Base-by-base conservation (phyloP, 257 asterid genomes). In the Solanum lycopersicoides region DNA sequence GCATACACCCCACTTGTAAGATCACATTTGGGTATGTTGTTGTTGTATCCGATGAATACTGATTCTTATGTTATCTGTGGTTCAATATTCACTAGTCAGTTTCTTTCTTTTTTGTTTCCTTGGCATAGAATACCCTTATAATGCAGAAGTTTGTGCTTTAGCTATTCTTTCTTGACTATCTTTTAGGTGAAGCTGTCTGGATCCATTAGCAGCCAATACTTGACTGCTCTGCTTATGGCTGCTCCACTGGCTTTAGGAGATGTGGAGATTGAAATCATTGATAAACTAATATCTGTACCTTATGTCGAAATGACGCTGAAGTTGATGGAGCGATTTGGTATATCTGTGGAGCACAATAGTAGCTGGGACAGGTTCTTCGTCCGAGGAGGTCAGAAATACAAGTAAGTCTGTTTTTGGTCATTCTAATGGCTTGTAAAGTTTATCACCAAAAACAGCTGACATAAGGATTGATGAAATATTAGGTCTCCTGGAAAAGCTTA, bases 401-500 rank as follows among this genome's bases (percentile, higher is more conserved):
- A 94, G 99, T 95, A 91, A 90, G 98, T 86, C 86, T 84, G 28
- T 47, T 59, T 53, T 86, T 88, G 13, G 37, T 44, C 53, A 47
- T 30, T 71, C 21, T 16, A 21, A 44, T 37, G 23, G 21, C 82
- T 85, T 44, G 44, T 28, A 23, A 80, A 47, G 68, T 47, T 76
- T 47, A 80, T 28, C 23, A 28, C 84, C 83, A 47, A 28, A 47
- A 16, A 47, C 84, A 45, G 6, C 4, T 47, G 44, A 30, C 0
- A 28, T 30, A 6, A 28, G 13, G 21, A 34, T 30, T 50, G 53
- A 45, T 50, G 83, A 30, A 45, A 72, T 72, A 11, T 15, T 80
- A 97, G 99, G 92, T 97, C 99, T 82, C 99, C 99, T 47, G 99
- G 99, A 84, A 96, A 96, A 53, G 95, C 98, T 82, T 96, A 89